Conservation (phyloP, 345 rosid genomes). For the Mercurialis annua region DNA sequence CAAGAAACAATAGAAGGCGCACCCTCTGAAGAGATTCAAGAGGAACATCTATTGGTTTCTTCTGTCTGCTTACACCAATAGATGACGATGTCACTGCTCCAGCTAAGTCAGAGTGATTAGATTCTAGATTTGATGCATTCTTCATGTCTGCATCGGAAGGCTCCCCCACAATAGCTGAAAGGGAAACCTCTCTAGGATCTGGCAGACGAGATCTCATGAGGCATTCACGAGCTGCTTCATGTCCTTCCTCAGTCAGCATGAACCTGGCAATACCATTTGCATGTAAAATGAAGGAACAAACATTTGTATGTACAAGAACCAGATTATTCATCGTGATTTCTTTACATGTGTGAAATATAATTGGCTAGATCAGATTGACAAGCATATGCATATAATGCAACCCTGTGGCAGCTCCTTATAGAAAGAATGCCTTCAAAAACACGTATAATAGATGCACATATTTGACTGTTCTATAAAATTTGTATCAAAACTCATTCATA, state of each 20-base stretch:
- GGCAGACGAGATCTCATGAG: constrained; percentile 59
- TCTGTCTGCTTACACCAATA: constrained; percentile 25
- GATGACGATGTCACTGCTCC: constrained; percentile 24
- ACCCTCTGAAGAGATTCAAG: constrained; percentile 55
- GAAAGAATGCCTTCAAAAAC: neutral
- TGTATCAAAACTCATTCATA: neutral
- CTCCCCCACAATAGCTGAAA: constrained; percentile 32
- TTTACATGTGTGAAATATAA: neutral
- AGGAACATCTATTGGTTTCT: constrained; percentile 43
- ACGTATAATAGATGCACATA: neutral
- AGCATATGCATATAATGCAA: neutral
- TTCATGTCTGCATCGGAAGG: constrained; percentile 29
- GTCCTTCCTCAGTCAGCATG: constrained; percentile 83
- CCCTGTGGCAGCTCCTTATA: neutral
- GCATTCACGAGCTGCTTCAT: constrained; percentile 68
- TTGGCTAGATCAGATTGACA: neutral
- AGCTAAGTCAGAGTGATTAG: constrained; percentile 25
- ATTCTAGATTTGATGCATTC: constrained; percentile 24
- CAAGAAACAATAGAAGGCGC: constrained; percentile 6
- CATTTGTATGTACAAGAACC: neutral
- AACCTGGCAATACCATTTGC: constrained; percentile 42
- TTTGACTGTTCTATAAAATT: neutral
- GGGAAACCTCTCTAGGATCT: constrained; percentile 37
- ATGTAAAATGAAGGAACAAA: neutral
- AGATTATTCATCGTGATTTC: neutral